phyloP scores from a whole-genome alignment of 345 rosid species.

The Brassica rapa region DNA sequence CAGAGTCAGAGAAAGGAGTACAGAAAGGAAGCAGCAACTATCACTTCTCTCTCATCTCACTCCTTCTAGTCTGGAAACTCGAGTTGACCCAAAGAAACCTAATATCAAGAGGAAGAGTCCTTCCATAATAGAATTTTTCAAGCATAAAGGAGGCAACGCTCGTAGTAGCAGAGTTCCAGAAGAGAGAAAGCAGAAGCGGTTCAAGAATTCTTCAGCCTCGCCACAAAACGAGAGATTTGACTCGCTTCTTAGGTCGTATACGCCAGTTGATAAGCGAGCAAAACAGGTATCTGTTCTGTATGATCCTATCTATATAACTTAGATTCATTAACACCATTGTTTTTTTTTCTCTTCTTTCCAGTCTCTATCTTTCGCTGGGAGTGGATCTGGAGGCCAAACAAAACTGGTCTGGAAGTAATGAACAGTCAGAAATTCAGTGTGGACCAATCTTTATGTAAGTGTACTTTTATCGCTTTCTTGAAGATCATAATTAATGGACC shows the following conservation, averaged over 20 bases:
- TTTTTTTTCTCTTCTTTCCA: constrained; percentile 40
- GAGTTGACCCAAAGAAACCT: constrained; percentile 50
- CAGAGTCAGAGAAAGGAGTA: constrained; percentile 77
- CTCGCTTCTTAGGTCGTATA: constrained; percentile 34
- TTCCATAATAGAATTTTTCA: constrained; percentile 77
- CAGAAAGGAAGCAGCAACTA: constrained; percentile 52
- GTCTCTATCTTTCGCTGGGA: constrained; percentile 60
- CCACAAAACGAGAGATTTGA: constrained; percentile 42
- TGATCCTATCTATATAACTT: background rate
- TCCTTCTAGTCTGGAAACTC: constrained; percentile 42
- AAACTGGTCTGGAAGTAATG: constrained; percentile 75
- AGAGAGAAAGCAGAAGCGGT: constrained; percentile 62
- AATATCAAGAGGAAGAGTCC: constrained; percentile 65
- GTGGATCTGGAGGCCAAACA: constrained; percentile 65
- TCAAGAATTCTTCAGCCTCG: constrained; percentile 44
- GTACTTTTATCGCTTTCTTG: background rate
- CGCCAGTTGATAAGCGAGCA: constrained; percentile 61
- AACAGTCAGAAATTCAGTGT: background rate
- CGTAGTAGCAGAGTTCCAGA: constrained; percentile 41
- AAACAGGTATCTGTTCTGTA: constrained; percentile 48
- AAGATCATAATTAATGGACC: background rate
- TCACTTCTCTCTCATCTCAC: constrained; percentile 51
- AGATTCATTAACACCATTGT: background rate
- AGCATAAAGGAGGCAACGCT: constrained; percentile 68
- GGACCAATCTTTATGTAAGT: constrained; percentile 18